A percentile compares a stretch with the other conserved stretches of the same genome.
Evolutionary conservation across 306 rosid species (phyloP).

Genomic region (Prunus persica): Prunus_persica_NCBIv2 NC_034010.1:23897001-23897500

Average conservation of each 20-base stretch:
- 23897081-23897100: slow-evolving; percentile 4
- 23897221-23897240: slow-evolving; percentile 25
- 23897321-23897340: background rate
- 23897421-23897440: background rate
- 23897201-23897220: slow-evolving; percentile 50
- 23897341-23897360: background rate
- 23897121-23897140: slow-evolving; percentile 20
- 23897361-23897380: background rate
- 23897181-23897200: slow-evolving; percentile 23
- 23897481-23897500: slow-evolving; percentile 35
- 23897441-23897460: background rate
- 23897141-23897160: slow-evolving; percentile 5
- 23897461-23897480: background rate
- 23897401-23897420: too few species aligned
- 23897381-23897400: background rate
- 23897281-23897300: background rate
- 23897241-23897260: background rate
- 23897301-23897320: background rate
- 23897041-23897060: slow-evolving; percentile 9
- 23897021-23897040: too few species aligned
- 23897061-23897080: slow-evolving; percentile 25
- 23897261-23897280: background rate
- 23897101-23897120: slow-evolving; percentile 17
- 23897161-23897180: slow-evolving; percentile 19
- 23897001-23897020: too few species aligned